Percentiles rank a stretch among this genome's conserved stretches.
phyloP scores from a whole-genome alignment of 768 basidiomycete species.

The Psilocybe sp. region DNA sequence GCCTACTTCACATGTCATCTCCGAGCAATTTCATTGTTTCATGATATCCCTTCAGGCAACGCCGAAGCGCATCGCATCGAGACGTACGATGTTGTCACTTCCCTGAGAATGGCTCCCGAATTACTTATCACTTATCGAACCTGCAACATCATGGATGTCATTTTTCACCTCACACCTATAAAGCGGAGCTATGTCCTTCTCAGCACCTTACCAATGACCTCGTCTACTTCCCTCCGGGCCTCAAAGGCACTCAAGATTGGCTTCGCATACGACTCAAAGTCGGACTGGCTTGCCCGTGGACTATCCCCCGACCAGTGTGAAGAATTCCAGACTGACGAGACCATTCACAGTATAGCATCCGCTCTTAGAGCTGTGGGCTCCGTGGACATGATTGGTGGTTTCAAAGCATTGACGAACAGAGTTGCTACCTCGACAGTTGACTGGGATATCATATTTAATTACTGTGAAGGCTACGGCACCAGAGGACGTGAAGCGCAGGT shows the following conservation, averaged over 20 bases:
- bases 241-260: constrained; percentile 10
- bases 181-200: too few relatives aligned
- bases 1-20: constrained; percentile 2
- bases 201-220: too few relatives aligned
- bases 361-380: constrained; percentile 23
- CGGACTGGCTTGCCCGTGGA: constrained; percentile 15
- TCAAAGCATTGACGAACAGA: constrained; percentile 13
- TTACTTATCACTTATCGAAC: too few relatives aligned
- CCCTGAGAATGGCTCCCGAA: too few relatives aligned
- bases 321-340: constrained; percentile 17
- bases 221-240: background rate
- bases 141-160: too few relatives aligned
- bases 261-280: constrained; percentile 15
- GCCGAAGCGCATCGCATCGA: background rate
- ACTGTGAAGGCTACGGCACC: constrained; percentile 18
- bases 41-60: background rate
- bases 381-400: constrained; percentile 19
- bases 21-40: background rate
- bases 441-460: constrained; percentile 25
- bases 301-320: constrained; percentile 15
- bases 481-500: constrained; percentile 23
- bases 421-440: constrained; percentile 7
- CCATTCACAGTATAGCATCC: constrained; percentile 17
- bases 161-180: too few relatives aligned
- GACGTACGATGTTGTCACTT: background rate